Evolutionary conservation across 2,329 filamentous ascomycete species (phyloP), one percentile per base, ranked within the genome.

Genomic region (Colletotrichum costaricense): DNA sequence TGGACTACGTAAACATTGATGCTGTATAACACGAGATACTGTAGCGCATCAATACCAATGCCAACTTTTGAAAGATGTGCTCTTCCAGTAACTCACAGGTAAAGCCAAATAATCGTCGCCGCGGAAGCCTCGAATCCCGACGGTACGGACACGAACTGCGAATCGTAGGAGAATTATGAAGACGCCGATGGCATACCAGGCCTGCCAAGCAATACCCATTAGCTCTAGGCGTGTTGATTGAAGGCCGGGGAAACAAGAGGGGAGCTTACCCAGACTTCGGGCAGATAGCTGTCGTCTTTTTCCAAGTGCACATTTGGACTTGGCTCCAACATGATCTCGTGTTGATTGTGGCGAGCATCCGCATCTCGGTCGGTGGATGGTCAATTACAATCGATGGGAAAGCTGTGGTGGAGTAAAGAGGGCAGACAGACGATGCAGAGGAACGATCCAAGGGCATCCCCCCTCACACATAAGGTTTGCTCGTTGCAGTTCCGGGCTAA

Each of bases 1-100:
- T 63, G 62, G 4, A 26, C 62, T 6, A 38, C 14, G 8, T 74
- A 71, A 19, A 72, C 73, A n/a, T 78, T 76, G 24, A 76, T 56
- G 2, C 75, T 78, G 68, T 78, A 78, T 1, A 80, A 33, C 5
- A 59, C 30, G 24, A 79, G 67, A 22, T 75, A 78, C 78, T 79
- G 42, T n/a, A 2, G 6, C 0, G 5, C 22, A 22, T 63, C 26
- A 73, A 26, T 5, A 2, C 4, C 14, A 3, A 1, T 3, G 3
- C 12, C 33, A 24, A 9, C 5, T n/a, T n/a, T 4, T 24, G n/a
- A 11, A 3, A 6, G 22, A 1, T 35, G 4, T 6, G 6, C 16
- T 14, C 14, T 22, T 22, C 19, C 42, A 49, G 8, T 11, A 35
- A 59, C 76, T 19, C 63, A 77, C 76, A 24, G 74, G 38, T 8